Evolutionary conservation across 257 asterid species (phyloP), one percentile per base, ranked within the genome.

Genomic region (Plectranthus barbatus): DNA sequence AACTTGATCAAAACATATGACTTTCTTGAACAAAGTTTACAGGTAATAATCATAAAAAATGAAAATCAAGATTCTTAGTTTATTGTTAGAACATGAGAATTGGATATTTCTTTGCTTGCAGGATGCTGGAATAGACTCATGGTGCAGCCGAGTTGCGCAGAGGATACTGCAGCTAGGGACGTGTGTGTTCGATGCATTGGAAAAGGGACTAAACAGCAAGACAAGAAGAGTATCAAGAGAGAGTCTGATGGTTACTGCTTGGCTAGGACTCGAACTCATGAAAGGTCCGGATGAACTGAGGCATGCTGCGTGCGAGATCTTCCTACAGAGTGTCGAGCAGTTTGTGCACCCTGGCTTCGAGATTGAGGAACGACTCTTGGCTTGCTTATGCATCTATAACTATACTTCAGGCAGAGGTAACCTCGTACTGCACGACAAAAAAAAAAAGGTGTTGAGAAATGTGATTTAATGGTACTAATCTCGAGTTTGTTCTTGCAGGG

Each of bases 351-450:
- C 98, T 17, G 97, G 97, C 54, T 68, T 73, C 9, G 95, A 91
- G 67, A 94, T 88, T 31, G 98, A 91, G 71, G 98, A 91, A 61
- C 81, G 98, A 60, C 86, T 91, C 41, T 60, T 91, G 69, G 97
- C 95, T 15, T 91, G 98, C 64, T 62, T 91, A 20, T 88, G 95
- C 69, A 84, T 91, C 62, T 91, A 84, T 44, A 88, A 84, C 72
- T 91, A 88, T 46, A 86, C 98, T 62, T 78, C 90, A 19, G 93
- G 98, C 12, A 77, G 78, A 84, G 97, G 97, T 60, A 17, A 23
- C 36, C 18, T 46, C 2, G 21, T 54, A 26, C 31, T 33, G 21
- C 21, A 14, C 0, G 11, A 19, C 24, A 8, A 12, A 3, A 2
- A n/a, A 5, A 26, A 26, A 5, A 2, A 26, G 6, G 19, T 21